Conservation (phyloP, 768 basidiomycete genomes). For the Inosperma sp. region DNA sequence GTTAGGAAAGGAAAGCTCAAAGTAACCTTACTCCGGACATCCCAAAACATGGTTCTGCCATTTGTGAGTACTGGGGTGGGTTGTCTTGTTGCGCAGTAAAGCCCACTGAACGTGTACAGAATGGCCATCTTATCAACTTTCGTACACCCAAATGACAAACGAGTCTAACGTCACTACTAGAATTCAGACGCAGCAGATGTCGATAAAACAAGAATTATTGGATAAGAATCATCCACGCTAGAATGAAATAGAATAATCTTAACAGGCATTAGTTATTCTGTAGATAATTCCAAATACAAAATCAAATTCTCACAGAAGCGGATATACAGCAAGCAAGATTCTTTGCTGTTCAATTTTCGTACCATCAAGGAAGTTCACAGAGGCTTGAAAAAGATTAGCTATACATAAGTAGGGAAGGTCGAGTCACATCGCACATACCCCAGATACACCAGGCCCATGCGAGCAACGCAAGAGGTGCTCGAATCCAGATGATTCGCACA, state of each 20-base stretch:
- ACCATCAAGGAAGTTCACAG: conserved; percentile 93
- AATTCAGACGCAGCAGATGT: too few relatives aligned
- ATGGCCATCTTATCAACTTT: too few relatives aligned
- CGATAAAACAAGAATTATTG: too few relatives aligned
- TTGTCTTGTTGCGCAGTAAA: too few relatives aligned
- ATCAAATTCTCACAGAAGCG: conserved; percentile 64
- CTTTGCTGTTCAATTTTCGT: conserved; percentile 90
- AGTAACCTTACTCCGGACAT: too few relatives aligned
- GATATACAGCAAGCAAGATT: conserved; percentile 91
- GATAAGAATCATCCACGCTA: conserved; percentile 97
- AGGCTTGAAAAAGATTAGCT: conserved; percentile 47
- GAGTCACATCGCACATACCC: conserved; percentile 53
- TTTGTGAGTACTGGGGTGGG: too few relatives aligned
- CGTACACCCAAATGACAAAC: too few relatives aligned
- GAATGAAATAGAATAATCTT: conserved; percentile 88
- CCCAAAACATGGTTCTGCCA: too few relatives aligned
- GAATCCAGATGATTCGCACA: conserved; percentile 78
- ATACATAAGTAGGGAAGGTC: neutral
- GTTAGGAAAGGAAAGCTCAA: too few relatives aligned
- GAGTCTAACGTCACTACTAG: too few relatives aligned
- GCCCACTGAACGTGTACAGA: too few relatives aligned
- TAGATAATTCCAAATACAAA: conserved; percentile 1
- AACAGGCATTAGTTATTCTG: conserved; percentile 4
- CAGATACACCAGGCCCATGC: conserved; percentile 97
- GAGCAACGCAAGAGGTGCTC: conserved; percentile 78